Percentiles rank a stretch among this genome's conserved stretches.
phyloP scores from a whole-genome alignment of 495 filamentous ascomycete species.

The Aspergillus sparsus region DNA sequence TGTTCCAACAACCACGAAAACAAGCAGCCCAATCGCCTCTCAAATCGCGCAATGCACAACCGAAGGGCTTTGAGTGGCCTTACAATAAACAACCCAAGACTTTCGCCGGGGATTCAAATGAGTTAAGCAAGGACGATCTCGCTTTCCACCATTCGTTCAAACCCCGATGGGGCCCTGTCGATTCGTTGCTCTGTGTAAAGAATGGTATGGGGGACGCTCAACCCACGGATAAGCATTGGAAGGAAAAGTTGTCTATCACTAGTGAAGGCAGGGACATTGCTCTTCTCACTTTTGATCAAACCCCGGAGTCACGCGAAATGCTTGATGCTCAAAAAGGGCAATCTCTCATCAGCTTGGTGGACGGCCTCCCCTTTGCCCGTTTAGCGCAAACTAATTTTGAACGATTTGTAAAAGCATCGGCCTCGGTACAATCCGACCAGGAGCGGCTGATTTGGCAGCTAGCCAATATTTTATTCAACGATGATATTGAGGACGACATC shows the following conservation, averaged over 20 bases:
- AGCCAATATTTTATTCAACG: slow-evolving; percentile 84
- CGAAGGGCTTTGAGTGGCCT: slow-evolving; percentile 59
- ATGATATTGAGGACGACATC: slow-evolving; percentile 51
- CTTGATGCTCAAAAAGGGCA: slow-evolving; percentile 41
- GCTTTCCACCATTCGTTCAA: slow-evolving; percentile 66
- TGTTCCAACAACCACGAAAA: slow-evolving; percentile 61
- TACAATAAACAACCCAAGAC: slow-evolving; percentile 76
- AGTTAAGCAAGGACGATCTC: slow-evolving; percentile 59
- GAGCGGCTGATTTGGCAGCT: slow-evolving; percentile 55
- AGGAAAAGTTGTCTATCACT: slow-evolving; percentile 37
- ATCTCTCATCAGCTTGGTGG: slow-evolving; percentile 38
- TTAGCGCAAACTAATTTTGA: slow-evolving; percentile 36
- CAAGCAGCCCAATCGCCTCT: slow-evolving; percentile 37
- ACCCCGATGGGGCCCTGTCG: slow-evolving; percentile 76
- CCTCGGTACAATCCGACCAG: slow-evolving; percentile 28
- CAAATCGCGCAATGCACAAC: slow-evolving; percentile 48
- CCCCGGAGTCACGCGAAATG: slow-evolving; percentile 33
- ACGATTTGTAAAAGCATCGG: slow-evolving; percentile 37
- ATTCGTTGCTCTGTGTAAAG: slow-evolving; percentile 65
- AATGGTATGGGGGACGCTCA: slow-evolving; percentile 29
- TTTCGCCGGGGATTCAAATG: slow-evolving; percentile 53
- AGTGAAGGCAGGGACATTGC: slow-evolving; percentile 42
- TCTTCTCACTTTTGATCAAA: slow-evolving; percentile 31
- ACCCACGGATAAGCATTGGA: slow-evolving; percentile 35
- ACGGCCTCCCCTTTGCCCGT: slow-evolving; percentile 43